Percentiles rank a stretch among this genome's conserved stretches.
These are phyloP conservation scores for Casaregolazyma suthepensis DNA, from an alignment of 1,139 yeast genomes.

Conservation along the genomic window DNA sequence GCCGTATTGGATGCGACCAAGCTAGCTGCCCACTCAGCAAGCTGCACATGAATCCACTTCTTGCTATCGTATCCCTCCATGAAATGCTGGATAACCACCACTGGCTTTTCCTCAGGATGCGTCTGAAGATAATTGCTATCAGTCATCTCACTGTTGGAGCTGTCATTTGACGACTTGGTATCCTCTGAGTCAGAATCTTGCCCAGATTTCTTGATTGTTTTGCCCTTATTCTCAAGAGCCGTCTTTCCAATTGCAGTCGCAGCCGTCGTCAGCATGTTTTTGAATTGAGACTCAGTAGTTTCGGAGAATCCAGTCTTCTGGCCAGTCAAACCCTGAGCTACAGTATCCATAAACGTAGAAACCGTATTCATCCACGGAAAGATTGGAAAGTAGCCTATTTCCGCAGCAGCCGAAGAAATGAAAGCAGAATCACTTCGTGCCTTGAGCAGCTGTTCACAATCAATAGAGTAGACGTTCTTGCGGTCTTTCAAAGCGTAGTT, in stretches of 20 bases:
- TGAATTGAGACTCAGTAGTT: slow-evolving; percentile 73
- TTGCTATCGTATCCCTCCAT: slow-evolving; percentile 51
- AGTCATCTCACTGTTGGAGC: slow-evolving; percentile 20
- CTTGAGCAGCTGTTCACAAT: slow-evolving; percentile 71
- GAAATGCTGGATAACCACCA: slow-evolving; percentile 74
- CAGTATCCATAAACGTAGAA: slow-evolving; percentile 74
- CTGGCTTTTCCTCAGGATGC: slow-evolving; percentile 83
- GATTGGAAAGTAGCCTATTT: slow-evolving; percentile 86
- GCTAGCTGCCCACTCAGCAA: slow-evolving; percentile 86
- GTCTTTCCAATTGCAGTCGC: slow-evolving; percentile 66
- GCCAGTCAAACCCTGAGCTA: slow-evolving; percentile 86
- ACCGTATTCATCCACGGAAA: slow-evolving; percentile 88
- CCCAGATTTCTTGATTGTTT: slow-evolving; percentile 13
- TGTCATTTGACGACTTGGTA: not conserved
- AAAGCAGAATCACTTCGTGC: slow-evolving; percentile 67
- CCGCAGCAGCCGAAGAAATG: slow-evolving; percentile 61
- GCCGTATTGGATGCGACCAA: slow-evolving; percentile 75
- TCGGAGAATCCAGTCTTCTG: slow-evolving; percentile 91
- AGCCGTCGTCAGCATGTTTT: slow-evolving; percentile 72
- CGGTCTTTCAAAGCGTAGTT: slow-evolving; percentile 57
- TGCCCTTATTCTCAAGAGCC: slow-evolving; percentile 43
- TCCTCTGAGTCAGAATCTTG: not conserved
- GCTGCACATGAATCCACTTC: slow-evolving; percentile 57
- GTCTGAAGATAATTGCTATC: slow-evolving; percentile 81
- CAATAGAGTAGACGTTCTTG: slow-evolving; percentile 58